Percentiles rank a stretch among this genome's conserved stretches.
Evolutionary conservation across 208 protist genomes (phyloP).

Genomic region (Wallacemonas sp.): DNA sequence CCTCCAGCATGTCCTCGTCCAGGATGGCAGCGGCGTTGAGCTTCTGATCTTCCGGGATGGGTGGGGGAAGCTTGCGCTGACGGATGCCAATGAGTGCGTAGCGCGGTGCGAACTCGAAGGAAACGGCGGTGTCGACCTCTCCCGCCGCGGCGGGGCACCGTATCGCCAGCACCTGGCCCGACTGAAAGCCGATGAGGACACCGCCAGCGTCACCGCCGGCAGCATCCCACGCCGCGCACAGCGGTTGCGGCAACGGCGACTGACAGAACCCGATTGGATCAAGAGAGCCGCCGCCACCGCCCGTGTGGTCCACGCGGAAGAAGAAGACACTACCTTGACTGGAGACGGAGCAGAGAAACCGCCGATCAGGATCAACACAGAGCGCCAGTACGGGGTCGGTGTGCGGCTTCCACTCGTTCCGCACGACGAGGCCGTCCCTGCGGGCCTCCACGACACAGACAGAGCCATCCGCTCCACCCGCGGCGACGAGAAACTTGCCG

Average conservation of each 20-base stretch:
- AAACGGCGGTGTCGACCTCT: conserved; percentile 56
- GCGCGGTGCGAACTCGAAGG: conserved; percentile 64
- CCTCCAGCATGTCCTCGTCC: conserved; percentile 72
- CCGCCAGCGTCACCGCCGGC: conserved; percentile 21
- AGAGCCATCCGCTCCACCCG: conserved; percentile 78
- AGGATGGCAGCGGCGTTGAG: conserved; percentile 40
- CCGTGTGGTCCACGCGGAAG: conserved; percentile 67
- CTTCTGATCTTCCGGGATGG: conserved; percentile 53
- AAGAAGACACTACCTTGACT: conserved; percentile 93
- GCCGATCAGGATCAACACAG: conserved; percentile 53
- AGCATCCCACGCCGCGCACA: conserved; percentile 70
- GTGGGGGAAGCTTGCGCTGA: conserved; percentile 66
- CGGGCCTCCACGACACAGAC: conserved; percentile 50
- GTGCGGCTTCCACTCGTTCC: conserved; percentile 72
- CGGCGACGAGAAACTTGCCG: conserved; percentile 41
- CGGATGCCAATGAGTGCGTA: conserved; percentile 78
- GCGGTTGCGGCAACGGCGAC: conserved; percentile 47
- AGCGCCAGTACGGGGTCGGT: conserved; percentile 55
- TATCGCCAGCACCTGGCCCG: conserved; percentile 73
- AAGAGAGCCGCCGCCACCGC: conserved; percentile 25
- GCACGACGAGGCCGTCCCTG: conserved; percentile 39
- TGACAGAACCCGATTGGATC: conserved; percentile 82
- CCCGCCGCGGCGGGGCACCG: conserved; percentile 37
- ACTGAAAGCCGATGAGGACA: conserved; percentile 71
- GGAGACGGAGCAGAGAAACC: conserved; percentile 82